Evolutionary conservation across 805 yeast species (phyloP).

Genomic region (Cyberlindnera xishuangbannaensis): DNA sequence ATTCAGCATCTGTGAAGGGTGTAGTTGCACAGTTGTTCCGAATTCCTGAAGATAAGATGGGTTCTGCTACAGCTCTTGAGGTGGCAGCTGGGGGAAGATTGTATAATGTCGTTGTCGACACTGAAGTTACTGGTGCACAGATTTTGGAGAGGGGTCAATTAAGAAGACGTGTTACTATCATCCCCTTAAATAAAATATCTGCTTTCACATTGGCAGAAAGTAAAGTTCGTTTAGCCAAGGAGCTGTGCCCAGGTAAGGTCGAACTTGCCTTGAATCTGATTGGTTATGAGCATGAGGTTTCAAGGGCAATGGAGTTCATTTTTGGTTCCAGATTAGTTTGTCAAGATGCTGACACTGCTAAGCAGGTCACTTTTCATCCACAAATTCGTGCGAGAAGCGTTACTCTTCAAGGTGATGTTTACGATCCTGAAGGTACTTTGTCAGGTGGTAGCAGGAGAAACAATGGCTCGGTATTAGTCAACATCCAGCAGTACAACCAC

Average conservation of each 20-base stretch:
- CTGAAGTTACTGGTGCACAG: slow-evolving; percentile 77
- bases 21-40: slow-evolving; percentile 81
- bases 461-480: slow-evolving; percentile 51
- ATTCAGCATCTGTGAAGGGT: slow-evolving; percentile 68
- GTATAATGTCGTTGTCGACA: slow-evolving; percentile 87
- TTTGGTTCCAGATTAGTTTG: slow-evolving; percentile 91
- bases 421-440: slow-evolving; percentile 93
- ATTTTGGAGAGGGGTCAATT: slow-evolving; percentile 74
- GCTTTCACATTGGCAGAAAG: slow-evolving; percentile 49
- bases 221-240: slow-evolving; percentile 59
- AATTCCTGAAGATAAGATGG: slow-evolving; percentile 47
- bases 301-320: slow-evolving; percentile 82
- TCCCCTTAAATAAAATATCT: slow-evolving; percentile 83
- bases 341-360: slow-evolving; percentile 82
- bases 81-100: slow-evolving; percentile 91
- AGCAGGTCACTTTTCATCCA: slow-evolving; percentile 82
- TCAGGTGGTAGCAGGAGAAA: slow-evolving; percentile 87
- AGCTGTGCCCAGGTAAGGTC: slow-evolving; percentile 76
- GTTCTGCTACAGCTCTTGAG: slow-evolving; percentile 78
- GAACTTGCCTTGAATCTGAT: slow-evolving; percentile 84
- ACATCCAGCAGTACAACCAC: slow-evolving; percentile 59
- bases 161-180: slow-evolving; percentile 78
- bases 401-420: slow-evolving; percentile 87
- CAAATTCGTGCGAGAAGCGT: slow-evolving; percentile 74
- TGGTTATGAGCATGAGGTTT: slow-evolving; percentile 63